Evolutionary conservation across 345 rosid species (phyloP), one percentile per base, ranked within the genome.

Genomic region (Heritiera littoralis): DNA sequence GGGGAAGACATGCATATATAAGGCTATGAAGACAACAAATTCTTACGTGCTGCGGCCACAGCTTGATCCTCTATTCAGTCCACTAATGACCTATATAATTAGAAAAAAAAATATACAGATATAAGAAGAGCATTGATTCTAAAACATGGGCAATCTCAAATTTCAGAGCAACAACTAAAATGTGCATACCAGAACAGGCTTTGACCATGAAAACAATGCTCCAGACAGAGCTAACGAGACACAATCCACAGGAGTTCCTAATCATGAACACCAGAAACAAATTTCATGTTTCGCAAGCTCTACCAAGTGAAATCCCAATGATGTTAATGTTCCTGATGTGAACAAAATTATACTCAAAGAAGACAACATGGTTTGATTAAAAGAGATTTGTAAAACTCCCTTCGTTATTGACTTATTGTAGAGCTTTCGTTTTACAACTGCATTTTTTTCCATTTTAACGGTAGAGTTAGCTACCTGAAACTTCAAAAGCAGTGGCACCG

Each of bases 401-500:
- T 23, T 23, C 28, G 28, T 23, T 23, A 23, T 23, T 23, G 38
- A 35, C 38, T 35, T 35, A 35, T 35, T 35, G 28, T 23, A 35
- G 38, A 35, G 38, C 3, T 35, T 35, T 0, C 38, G 3, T 35
- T 35, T 35, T 35, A 35, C 38, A 1, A 35, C 38, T 1, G 28
- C 28, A 23, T 23, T 35, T 35, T 60, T 61, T 61, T 11, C 17
- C 66, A 61, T 32, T 63, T 63, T 5, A 30, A 32, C 66, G 5
- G n/a, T 32, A 32, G 66, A 11, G 64, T 38, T 9, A 48, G 52
- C 46, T 51, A 91, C 93, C 94, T 28, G 90, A 86, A 73, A 91
- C 84, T 87, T 87, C 94, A 80, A 45, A 89, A 60, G 89, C 94
- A n/a, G 81, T 83, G 76, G 88, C 92, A 38, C 90, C 89, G 45